phyloP scores from a whole-genome alignment of 1,284 basidiomycete genomes.

The Tetrapyrgos nigripes region DNA sequence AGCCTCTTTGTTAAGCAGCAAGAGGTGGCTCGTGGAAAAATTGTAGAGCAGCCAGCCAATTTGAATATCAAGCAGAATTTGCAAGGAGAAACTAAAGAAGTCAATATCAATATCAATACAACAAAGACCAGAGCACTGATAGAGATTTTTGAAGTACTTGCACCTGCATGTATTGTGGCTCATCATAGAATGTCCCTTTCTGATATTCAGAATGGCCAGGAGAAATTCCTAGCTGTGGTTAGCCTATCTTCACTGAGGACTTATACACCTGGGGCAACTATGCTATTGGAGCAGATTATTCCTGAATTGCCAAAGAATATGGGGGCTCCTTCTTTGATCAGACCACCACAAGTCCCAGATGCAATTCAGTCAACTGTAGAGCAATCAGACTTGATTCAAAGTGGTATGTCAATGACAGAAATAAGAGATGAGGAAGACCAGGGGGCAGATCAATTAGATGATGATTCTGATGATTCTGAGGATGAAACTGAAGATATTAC shows the following conservation, averaged over 20 bases:
- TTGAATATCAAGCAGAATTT: neutral
- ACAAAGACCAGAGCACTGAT: constrained; percentile 11
- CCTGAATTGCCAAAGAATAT: too few species aligned
- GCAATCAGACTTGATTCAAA: too few species aligned
- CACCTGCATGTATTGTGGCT: constrained; percentile 2
- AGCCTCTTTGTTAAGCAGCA: constrained; percentile 1
- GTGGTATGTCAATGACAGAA: too few species aligned
- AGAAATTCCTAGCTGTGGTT: constrained; percentile 10
- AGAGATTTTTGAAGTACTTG: constrained; percentile 7
- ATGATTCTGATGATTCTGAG: neutral
- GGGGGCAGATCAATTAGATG: neutral
- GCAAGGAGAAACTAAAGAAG: neutral
- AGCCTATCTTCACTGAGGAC: constrained; percentile 6
- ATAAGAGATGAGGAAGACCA: neutral
- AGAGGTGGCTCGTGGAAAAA: constrained; percentile 11
- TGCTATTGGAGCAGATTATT: too few species aligned
- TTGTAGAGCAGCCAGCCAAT: constrained; percentile 4
- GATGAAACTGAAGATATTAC: neutral
- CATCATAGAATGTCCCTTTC: constrained; percentile 3
- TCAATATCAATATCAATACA: neutral
- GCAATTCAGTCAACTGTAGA: too few species aligned
- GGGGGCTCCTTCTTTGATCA: too few species aligned
- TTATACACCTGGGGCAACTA: too few species aligned
- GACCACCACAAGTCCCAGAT: too few species aligned
- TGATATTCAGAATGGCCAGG: neutral